Conservation (phyloP, 2,329 filamentous ascomycete species). For the Trichoderma sp. region DNA sequence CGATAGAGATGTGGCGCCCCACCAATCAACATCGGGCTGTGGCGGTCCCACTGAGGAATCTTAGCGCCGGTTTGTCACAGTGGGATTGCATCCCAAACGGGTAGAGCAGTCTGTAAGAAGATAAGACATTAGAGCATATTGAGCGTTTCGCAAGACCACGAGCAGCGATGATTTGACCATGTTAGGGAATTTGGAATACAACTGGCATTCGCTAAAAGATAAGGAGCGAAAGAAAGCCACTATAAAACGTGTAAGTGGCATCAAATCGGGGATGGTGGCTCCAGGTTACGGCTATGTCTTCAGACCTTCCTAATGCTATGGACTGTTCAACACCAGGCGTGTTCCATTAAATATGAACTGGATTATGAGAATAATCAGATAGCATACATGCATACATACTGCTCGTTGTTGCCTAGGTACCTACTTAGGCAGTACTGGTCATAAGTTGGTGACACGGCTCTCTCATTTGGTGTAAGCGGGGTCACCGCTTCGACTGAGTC, state of each 20-base stretch:
- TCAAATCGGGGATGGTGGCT: background rate
- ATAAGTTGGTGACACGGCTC: background rate
- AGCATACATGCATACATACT: background rate
- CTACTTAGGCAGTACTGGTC: background rate
- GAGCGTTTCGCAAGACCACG: background rate
- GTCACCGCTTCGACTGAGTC: background rate
- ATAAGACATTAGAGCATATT: background rate
- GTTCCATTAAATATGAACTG: too few species aligned
- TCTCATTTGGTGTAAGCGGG: background rate
- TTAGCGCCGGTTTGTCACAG: background rate
- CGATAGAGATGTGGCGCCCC: background rate
- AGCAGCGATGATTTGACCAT: background rate
- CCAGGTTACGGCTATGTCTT: background rate
- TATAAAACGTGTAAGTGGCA: background rate
- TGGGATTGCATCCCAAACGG: background rate
- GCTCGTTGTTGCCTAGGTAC: background rate
- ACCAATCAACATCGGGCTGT: background rate
- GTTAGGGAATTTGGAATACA: too few species aligned
- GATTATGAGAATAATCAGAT: background rate
- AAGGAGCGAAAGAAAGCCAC: background rate
- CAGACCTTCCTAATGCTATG: background rate
- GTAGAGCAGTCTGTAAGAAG: background rate
- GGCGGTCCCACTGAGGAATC: background rate
- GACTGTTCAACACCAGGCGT: background rate
- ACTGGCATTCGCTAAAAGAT: background rate